phyloP scores from a whole-genome alignment of 345 rosid species.

The Populus davidiana region DNA sequence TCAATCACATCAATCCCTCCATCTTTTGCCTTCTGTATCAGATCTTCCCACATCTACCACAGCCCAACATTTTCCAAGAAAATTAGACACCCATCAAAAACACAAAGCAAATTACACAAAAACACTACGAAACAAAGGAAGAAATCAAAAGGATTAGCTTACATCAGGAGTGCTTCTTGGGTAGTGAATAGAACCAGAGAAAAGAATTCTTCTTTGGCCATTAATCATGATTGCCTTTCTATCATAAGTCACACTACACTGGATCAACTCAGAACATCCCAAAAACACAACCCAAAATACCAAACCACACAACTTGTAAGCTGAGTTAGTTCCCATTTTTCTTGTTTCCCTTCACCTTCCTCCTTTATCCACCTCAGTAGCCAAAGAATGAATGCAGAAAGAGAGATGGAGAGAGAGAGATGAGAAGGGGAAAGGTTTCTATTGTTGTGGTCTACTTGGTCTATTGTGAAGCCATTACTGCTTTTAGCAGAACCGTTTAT shows the following conservation, averaged over 20 bases:
- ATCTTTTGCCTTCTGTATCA: constrained; percentile 92
- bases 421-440: background rate
- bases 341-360: background rate
- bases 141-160: background rate
- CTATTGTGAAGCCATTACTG: background rate
- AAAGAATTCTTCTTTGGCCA: constrained; percentile 84
- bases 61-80: background rate
- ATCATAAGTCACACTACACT: constrained; percentile 73
- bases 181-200: constrained; percentile 93
- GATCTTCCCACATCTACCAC: constrained; percentile 97
- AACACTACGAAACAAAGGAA: background rate
- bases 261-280: constrained; percentile 44
- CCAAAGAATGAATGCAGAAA: background rate
- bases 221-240: constrained; percentile 77
- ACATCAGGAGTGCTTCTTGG: constrained; percentile 95
- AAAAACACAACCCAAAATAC: constrained; percentile 40
- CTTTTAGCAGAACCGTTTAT: background rate
- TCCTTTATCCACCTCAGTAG: background rate
- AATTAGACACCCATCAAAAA: constrained; percentile 1
- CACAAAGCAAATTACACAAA: background rate
- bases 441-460: background rate
- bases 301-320: constrained; percentile 39
- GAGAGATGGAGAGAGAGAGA: background rate
- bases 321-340: constrained; percentile 46
- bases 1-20: constrained; percentile 96